Evolutionary conservation across 1,284 basidiomycete species (phyloP).

Genomic region (Fomitopsis schrenkii): DNA sequence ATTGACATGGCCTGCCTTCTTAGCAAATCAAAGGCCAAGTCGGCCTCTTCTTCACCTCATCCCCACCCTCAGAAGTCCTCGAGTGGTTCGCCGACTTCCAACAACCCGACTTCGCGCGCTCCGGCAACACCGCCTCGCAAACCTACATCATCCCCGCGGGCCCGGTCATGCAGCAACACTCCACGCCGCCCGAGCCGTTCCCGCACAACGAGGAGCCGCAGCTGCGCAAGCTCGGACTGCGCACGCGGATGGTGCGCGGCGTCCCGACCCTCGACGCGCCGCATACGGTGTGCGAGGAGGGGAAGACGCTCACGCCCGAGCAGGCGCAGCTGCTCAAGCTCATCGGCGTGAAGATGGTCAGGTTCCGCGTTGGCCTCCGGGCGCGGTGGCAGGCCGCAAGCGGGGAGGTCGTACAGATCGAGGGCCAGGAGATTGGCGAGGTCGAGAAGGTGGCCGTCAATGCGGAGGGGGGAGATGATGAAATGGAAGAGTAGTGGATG

Average conservation of each 20-base stretch:
- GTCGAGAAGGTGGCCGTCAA: slow-evolving; percentile 36
- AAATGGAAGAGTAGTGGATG: slow-evolving; percentile 34
- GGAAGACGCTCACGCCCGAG: slow-evolving; percentile 76
- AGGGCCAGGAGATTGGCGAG: slow-evolving; percentile 34
- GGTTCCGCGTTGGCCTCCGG: slow-evolving; percentile 70
- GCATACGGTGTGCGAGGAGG: slow-evolving; percentile 86
- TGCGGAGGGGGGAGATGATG: slow-evolving; percentile 34
- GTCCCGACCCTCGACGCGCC: slow-evolving; percentile 81
- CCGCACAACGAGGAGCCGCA: slow-evolving; percentile 98
- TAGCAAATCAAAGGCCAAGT: slow-evolving; percentile 93
- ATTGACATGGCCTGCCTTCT: background rate
- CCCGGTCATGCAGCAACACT: slow-evolving; percentile 68
- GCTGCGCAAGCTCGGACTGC: slow-evolving; percentile 86
- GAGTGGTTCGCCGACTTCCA: slow-evolving; percentile 95
- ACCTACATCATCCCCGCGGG: slow-evolving; percentile 77
- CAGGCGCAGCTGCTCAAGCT: slow-evolving; percentile 89
- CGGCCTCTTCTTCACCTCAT: slow-evolving; percentile 90
- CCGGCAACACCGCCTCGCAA: slow-evolving; percentile 77
- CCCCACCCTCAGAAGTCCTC: slow-evolving; percentile 81
- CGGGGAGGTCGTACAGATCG: slow-evolving; percentile 64
- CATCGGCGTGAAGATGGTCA: slow-evolving; percentile 82
- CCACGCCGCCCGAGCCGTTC: slow-evolving; percentile 80
- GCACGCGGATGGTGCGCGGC: slow-evolving; percentile 82
- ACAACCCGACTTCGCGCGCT: slow-evolving; percentile 89
- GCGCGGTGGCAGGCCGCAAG: slow-evolving; percentile 74